These are phyloP conservation scores for Alternaria brassicicola DNA, from an alignment of 2,329 filamentous ascomycete species.

Conservation along the genomic window DNA sequence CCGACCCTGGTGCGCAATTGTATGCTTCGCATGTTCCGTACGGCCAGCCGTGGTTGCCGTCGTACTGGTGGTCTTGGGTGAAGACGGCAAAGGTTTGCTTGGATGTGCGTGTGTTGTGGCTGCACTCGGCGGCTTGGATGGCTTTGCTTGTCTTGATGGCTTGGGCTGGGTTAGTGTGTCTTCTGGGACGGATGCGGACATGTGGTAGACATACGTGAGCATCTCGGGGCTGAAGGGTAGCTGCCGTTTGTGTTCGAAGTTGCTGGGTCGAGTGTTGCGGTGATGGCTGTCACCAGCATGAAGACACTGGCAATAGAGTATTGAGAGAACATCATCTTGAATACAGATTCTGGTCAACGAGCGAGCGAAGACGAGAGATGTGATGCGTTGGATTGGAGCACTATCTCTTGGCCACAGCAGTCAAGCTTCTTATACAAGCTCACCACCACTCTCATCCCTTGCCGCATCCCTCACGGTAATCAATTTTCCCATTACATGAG, in stretches of 20 bases:
- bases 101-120: slow-evolving; percentile 49
- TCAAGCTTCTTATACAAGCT: not conserved
- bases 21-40: slow-evolving; percentile 54
- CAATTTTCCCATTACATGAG: not conserved
- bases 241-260: slow-evolving; percentile 48
- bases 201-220: slow-evolving; percentile 24
- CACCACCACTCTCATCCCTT: not conserved
- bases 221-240: slow-evolving; percentile 34
- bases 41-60: slow-evolving; percentile 52
- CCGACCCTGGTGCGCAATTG: slow-evolving; percentile 25
- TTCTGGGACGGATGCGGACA: not conserved
- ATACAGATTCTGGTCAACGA: not conserved
- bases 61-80: slow-evolving; percentile 55
- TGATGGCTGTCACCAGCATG: slow-evolving; percentile 21
- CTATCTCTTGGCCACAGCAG: not conserved
- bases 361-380: not conserved
- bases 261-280: slow-evolving; percentile 47
- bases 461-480: not conserved
- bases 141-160: slow-evolving; percentile 42
- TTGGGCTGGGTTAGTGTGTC: not conserved
- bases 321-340: slow-evolving; percentile 2
- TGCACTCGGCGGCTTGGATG: slow-evolving; percentile 54
- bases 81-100: slow-evolving; percentile 52
- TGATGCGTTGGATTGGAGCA: not conserved
- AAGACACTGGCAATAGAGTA: slow-evolving; percentile 14